Conservation (phyloP, 345 rosid species). For the Hibiscus tridactylites region DNA sequence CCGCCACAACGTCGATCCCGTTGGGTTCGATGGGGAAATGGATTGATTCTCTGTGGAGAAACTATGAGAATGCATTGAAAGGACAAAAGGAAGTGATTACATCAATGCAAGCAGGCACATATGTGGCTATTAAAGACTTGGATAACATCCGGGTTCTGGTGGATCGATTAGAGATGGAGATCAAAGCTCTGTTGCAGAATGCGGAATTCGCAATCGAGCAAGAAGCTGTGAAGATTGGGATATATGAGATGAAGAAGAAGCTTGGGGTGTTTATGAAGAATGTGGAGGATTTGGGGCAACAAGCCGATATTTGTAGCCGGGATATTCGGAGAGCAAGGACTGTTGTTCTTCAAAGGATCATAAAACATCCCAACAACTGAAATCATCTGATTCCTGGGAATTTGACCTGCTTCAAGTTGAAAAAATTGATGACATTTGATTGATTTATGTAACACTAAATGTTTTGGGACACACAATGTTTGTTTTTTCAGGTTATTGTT, state of each 20-base stretch:
- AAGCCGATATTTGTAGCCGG: slow-evolving; percentile 71
- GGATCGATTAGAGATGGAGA: slow-evolving; percentile 59
- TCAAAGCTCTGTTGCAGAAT: slow-evolving; percentile 39
- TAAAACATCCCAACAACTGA: slow-evolving; percentile 42
- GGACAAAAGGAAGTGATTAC: slow-evolving; percentile 65
- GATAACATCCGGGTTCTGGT: slow-evolving; percentile 57
- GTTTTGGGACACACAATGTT: background rate
- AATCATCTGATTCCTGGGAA: slow-evolving; percentile 7
- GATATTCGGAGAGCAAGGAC: slow-evolving; percentile 89
- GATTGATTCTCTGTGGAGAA: slow-evolving; percentile 80
- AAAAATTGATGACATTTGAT: background rate
- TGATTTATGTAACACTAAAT: background rate
- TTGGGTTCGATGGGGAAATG: slow-evolving; percentile 84
- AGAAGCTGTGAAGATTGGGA: slow-evolving; percentile 50
- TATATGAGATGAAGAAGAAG: slow-evolving; percentile 63
- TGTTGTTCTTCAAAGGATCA: slow-evolving; percentile 89
- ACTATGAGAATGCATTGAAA: slow-evolving; percentile 64
- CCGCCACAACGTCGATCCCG: slow-evolving; percentile 68
- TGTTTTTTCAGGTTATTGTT: background rate
- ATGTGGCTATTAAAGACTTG: slow-evolving; percentile 64
- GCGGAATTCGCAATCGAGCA: slow-evolving; percentile 54
- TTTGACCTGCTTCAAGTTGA: slow-evolving; percentile 3
- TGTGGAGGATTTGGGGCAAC: slow-evolving; percentile 66
- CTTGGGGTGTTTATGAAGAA: slow-evolving; percentile 65
- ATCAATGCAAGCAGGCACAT: slow-evolving; percentile 77